Conservation (phyloP, 2,329 filamentous ascomycete species). For the Fusarium paranaense region DNA sequence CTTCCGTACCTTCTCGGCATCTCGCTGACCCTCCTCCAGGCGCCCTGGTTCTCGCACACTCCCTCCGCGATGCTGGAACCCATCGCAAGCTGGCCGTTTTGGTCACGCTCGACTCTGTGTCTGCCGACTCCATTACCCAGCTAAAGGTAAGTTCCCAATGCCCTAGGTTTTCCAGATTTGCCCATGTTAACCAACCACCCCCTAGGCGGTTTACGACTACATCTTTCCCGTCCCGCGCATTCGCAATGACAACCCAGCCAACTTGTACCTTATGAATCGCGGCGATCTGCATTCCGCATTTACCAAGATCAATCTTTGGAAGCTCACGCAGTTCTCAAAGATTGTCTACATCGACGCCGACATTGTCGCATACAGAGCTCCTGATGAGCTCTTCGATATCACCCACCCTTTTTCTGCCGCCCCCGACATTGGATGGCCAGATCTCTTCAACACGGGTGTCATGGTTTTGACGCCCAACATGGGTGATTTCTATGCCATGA, state of each 20-base stretch:
- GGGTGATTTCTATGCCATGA: constrained; percentile 87
- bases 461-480: constrained; percentile 91
- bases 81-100: constrained; percentile 81
- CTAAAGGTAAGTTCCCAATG: constrained; percentile 70
- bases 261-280: constrained; percentile 92
- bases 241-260: constrained; percentile 79
- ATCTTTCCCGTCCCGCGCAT: constrained; percentile 87
- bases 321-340: constrained; percentile 86
- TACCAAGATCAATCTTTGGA: constrained; percentile 97
- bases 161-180: background rate
- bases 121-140: constrained; percentile 79
- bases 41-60: constrained; percentile 93
- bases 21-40: constrained; percentile 62
- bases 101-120: constrained; percentile 83
- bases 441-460: constrained; percentile 97
- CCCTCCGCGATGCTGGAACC: constrained; percentile 89
- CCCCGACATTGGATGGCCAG: constrained; percentile 97
- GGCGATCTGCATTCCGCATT: constrained; percentile 92
- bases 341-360: constrained; percentile 97
- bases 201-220: constrained; percentile 84
- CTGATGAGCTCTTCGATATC: constrained; percentile 89
- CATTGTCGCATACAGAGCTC: constrained; percentile 87
- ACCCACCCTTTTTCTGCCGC: constrained; percentile 74
- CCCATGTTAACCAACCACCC: constrained; percentile 15
- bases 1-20: background rate